Conservation (phyloP, 495 filamentous ascomycete genomes). For the Penicillium robsamsonii region DNA sequence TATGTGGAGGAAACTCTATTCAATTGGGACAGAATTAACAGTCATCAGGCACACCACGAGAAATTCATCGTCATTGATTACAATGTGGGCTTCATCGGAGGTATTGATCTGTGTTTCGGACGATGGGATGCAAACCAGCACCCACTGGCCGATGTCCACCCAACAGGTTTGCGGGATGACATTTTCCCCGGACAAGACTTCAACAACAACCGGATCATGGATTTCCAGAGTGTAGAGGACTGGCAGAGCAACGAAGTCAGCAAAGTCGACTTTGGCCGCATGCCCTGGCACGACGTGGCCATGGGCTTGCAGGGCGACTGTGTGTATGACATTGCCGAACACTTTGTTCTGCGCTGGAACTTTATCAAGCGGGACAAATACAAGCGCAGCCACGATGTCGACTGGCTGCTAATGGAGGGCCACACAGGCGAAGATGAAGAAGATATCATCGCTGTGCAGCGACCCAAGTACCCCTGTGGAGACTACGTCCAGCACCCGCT, state of each 20-base stretch:
- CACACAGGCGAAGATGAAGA: slow-evolving; percentile 69
- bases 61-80: slow-evolving; percentile 96
- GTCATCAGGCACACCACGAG: slow-evolving; percentile 78
- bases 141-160: slow-evolving; percentile 82
- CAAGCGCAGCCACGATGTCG: slow-evolving; percentile 74
- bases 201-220: slow-evolving; percentile 94
- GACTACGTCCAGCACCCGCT: slow-evolving; percentile 83
- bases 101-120: slow-evolving; percentile 94
- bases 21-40: background rate
- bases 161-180: slow-evolving; percentile 74
- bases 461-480: slow-evolving; percentile 81
- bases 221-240: slow-evolving; percentile 85
- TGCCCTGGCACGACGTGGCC: slow-evolving; percentile 97
- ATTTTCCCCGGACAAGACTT: slow-evolving; percentile 96
- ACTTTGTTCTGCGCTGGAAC: slow-evolving; percentile 95
- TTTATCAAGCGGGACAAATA: slow-evolving; percentile 97
- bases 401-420: slow-evolving; percentile 82
- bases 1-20: slow-evolving; percentile 13
- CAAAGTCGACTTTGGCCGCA: slow-evolving; percentile 87
- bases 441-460: slow-evolving; percentile 80
- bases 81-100: slow-evolving; percentile 83
- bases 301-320: slow-evolving; percentile 87
- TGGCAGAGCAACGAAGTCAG: slow-evolving; percentile 93
- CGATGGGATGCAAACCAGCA: slow-evolving; percentile 89
- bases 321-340: slow-evolving; percentile 93